A percentile compares a stretch with the other conserved stretches of the same genome.
phyloP scores from a whole-genome alignment of 805 yeast species.

The Candida germanica region DNA sequence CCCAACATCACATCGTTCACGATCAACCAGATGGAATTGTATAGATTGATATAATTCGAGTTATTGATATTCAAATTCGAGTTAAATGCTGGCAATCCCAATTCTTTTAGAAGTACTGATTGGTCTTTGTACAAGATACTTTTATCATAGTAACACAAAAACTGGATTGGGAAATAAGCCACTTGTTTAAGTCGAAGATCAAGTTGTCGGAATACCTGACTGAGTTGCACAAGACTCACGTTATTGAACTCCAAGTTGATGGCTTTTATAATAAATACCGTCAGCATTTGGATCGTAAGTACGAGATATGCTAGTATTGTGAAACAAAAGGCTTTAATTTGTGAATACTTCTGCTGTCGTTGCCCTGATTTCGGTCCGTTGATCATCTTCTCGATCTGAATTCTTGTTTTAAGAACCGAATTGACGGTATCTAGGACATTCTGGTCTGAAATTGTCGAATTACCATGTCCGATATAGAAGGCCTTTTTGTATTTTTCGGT shows the following conservation, averaged over 20 bases:
- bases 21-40: slow-evolving; percentile 86
- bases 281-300: slow-evolving; percentile 15
- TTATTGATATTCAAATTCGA: slow-evolving; percentile 37
- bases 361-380: no score
- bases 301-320: slow-evolving; percentile 13
- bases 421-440: slow-evolving; percentile 32
- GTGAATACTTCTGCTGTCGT: no score
- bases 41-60: slow-evolving; percentile 67
- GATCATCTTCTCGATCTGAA: slow-evolving; percentile 1
- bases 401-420: slow-evolving; percentile 21
- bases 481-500: neutral
- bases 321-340: slow-evolving; percentile 2
- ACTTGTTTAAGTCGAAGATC: slow-evolving; percentile 75
- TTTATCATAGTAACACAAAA: slow-evolving; percentile 51
- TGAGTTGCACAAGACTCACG: slow-evolving; percentile 35
- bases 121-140: slow-evolving; percentile 34
- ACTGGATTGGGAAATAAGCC: slow-evolving; percentile 77
- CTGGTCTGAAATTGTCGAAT: slow-evolving; percentile 26
- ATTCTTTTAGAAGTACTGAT: slow-evolving; percentile 43
- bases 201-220: slow-evolving; percentile 72
- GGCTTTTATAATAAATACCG: slow-evolving; percentile 18
- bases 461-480: neutral
- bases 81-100: slow-evolving; percentile 34
- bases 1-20: slow-evolving; percentile 82
- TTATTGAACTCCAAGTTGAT: slow-evolving; percentile 26